These are phyloP conservation scores for Laetiporus sulphureus DNA, from an alignment of 1,284 basidiomycete genomes.

Conservation along the genomic window DNA sequence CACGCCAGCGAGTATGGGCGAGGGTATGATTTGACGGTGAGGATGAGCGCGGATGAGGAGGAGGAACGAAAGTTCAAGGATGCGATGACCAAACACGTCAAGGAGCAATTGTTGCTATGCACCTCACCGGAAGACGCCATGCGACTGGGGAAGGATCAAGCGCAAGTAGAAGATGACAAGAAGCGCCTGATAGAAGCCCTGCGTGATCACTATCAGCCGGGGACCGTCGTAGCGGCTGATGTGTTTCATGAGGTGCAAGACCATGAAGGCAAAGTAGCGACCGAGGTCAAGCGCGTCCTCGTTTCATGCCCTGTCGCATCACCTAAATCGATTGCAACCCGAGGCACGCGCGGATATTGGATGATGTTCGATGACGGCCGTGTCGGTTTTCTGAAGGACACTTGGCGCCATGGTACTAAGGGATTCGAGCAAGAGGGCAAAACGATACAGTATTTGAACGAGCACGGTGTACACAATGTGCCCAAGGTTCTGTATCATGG, in stretches of 20 bases:
- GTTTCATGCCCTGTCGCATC: too few relatives aligned
- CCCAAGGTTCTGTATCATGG: conserved; percentile 6
- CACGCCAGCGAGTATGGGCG: conserved; percentile 3
- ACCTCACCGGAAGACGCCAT: not conserved
- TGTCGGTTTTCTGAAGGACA: conserved; percentile 10
- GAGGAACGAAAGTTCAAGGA: not conserved
- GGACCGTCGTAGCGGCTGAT: too few relatives aligned
- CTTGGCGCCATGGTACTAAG: conserved; percentile 5
- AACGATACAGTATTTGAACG: not conserved
- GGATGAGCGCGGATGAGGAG: conserved; percentile 2
- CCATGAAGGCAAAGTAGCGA: too few relatives aligned
- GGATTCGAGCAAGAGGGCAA: conserved; percentile 6
- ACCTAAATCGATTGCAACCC: conserved; percentile 4
- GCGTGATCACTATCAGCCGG: too few relatives aligned
- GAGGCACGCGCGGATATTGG: conserved; percentile 11
- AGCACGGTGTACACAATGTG: conserved; percentile 3
- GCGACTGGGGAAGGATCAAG: not conserved
- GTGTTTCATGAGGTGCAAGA: too few relatives aligned
- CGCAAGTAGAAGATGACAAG: too few relatives aligned
- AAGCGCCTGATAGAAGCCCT: too few relatives aligned
- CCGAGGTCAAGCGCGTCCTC: too few relatives aligned
- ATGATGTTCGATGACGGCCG: conserved; percentile 3
- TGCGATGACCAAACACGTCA: conserved; percentile 2
- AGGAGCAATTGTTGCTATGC: not conserved
- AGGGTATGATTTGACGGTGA: conserved; percentile 10